Evolutionary conservation across 768 basidiomycete species (phyloP).

Genomic region (Tylopilus cervinicoccineus): DNA sequence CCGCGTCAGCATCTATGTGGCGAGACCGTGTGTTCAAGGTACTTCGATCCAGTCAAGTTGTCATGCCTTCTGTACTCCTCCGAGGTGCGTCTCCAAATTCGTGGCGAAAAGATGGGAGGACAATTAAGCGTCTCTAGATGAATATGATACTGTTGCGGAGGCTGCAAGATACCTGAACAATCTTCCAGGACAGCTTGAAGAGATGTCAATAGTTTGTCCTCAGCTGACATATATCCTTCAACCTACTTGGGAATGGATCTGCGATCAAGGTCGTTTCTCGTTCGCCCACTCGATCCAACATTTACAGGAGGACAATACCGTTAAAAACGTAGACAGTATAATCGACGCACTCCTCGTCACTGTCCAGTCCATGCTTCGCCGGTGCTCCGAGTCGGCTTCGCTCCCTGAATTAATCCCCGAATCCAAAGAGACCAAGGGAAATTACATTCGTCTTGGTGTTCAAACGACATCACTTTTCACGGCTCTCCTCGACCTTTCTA

Average conservation of each 20-base stretch:
- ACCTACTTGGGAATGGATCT: conserved; percentile 29
- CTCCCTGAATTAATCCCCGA: conserved; percentile 8
- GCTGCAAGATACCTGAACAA: conserved; percentile 23
- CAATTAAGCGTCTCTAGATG: conserved; percentile 28
- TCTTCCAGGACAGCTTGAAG: conserved; percentile 24
- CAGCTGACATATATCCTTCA: conserved; percentile 25
- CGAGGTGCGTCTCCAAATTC: conserved; percentile 29
- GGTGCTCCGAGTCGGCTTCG: conserved; percentile 28
- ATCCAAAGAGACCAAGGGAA: conserved; percentile 36
- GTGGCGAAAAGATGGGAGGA: not conserved
- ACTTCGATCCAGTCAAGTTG: conserved; percentile 14
- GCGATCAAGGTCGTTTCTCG: conserved; percentile 25
- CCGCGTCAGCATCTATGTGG: conserved; percentile 25
- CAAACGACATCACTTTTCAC: conserved; percentile 44
- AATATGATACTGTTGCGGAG: conserved; percentile 29
- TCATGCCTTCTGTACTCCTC: conserved; percentile 32
- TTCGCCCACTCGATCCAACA: conserved; percentile 7
- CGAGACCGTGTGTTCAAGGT: conserved; percentile 26
- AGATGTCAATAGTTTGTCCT: conserved; percentile 28
- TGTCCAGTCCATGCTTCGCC: conserved; percentile 56
- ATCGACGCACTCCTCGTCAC: conserved; percentile 63
- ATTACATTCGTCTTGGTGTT: conserved; percentile 50
- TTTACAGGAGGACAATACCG: not conserved
- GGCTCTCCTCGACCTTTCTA: conserved; percentile 43
- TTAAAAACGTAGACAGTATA: conserved; percentile 35